phyloP scores from a whole-genome alignment of 371 early-diverging fungal genomes.

The Umbelopsis sp. region DNA sequence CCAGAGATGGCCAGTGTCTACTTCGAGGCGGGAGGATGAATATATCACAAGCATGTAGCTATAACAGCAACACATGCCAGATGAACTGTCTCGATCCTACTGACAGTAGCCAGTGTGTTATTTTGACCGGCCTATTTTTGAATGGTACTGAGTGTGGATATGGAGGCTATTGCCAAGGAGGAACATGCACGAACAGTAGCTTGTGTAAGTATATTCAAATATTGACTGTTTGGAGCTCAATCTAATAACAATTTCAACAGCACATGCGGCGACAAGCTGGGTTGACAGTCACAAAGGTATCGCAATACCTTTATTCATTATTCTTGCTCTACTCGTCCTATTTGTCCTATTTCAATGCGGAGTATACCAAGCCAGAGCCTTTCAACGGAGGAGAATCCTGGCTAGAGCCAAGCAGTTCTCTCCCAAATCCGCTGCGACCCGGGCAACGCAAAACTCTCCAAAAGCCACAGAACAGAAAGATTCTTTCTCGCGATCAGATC shows the following conservation, averaged over 20 bases:
- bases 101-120: constrained; percentile 55
- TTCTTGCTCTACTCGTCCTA: constrained; percentile 51
- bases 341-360: constrained; percentile 51
- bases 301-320: constrained; percentile 55
- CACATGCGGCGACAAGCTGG: constrained; percentile 38
- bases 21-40: constrained; percentile 54
- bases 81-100: constrained; percentile 69
- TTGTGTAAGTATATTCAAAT: constrained; percentile 31
- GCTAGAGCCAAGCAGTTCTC: constrained; percentile 1
- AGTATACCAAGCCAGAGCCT: background rate
- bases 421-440: background rate
- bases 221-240: background rate
- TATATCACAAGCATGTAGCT: constrained; percentile 50
- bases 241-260: constrained; percentile 19
- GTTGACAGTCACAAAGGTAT: constrained; percentile 44
- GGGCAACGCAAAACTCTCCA: background rate
- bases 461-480: background rate
- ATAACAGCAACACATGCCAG: constrained; percentile 60
- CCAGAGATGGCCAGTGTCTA: constrained; percentile 80
- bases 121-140: constrained; percentile 77
- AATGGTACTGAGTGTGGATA: constrained; percentile 91
- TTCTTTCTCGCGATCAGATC: background rate
- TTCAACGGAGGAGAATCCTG: background rate
- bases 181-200: constrained; percentile 46
- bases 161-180: constrained; percentile 62